Conservation (phyloP, 2,329 filamentous ascomycete genomes). For the Coleophoma cylindrospora region DNA sequence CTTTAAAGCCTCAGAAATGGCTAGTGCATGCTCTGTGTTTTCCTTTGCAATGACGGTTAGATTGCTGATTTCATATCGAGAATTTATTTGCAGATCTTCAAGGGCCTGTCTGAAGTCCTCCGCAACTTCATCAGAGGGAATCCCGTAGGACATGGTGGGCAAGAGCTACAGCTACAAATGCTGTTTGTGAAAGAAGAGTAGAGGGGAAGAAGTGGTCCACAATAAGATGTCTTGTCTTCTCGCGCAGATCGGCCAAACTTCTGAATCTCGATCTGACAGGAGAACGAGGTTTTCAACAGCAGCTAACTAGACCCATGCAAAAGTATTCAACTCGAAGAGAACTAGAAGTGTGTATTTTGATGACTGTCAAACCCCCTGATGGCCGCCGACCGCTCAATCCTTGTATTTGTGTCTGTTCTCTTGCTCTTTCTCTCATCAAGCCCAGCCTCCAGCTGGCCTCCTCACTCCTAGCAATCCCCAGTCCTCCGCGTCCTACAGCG, state of each 20-base stretch:
- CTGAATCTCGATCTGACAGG: constrained; percentile 15
- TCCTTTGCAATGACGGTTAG: constrained; percentile 96
- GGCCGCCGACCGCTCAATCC: constrained; percentile 13
- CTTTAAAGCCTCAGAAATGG: constrained; percentile 84
- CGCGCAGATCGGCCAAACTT: constrained; percentile 16
- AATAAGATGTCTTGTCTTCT: constrained; percentile 8
- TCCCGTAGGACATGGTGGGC: constrained; percentile 57
- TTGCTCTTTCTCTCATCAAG: constrained; percentile 5
- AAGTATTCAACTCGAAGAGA: constrained; percentile 27
- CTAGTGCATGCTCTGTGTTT: constrained; percentile 91
- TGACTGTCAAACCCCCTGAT: constrained; percentile 22
- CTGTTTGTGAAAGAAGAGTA: constrained; percentile 14
- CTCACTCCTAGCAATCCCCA: constrained; percentile 7
- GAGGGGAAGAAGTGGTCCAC: constrained; percentile 12
- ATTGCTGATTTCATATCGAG: constrained; percentile 94
- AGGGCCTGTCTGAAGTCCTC: constrained; percentile 92
- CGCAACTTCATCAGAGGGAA: constrained; percentile 73
- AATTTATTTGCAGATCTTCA: constrained; percentile 86
- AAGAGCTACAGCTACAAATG: constrained; percentile 15
- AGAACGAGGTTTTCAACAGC: constrained; percentile 22
- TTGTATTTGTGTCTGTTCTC: constrained; percentile 7
- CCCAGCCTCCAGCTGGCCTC: constrained; percentile 15
- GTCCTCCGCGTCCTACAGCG: not conserved
- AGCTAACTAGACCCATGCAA: constrained; percentile 30
- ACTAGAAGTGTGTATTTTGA: constrained; percentile 31